Base-by-base conservation (phyloP, 768 basidiomycete genomes). In the Coprinopsis sp. region DNA sequence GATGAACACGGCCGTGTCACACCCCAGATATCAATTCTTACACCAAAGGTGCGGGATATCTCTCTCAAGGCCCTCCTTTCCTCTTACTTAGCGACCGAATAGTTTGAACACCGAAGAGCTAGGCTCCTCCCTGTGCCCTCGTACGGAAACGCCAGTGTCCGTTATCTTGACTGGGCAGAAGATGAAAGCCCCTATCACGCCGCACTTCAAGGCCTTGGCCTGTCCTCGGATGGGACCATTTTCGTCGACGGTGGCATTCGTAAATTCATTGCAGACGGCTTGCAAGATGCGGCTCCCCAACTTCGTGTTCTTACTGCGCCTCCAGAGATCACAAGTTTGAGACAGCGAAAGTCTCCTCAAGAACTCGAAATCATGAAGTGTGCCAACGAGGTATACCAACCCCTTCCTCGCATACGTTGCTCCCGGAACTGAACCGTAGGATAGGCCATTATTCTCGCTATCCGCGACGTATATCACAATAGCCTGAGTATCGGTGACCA, bases 361-460 rank as follows among this genome's bases (percentile, higher is more conserved):
- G 91, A 92, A 57, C 66, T 91, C 11, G 75, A 75, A 4, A 71
- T 92, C 40, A 60, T 95, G 57, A 79, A 72, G 54, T 92, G 87
- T 57, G 87, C 71, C 1, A 91, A 91, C 58, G 85, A 91, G 74
- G 88, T 91, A 33, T 28, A 58, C 52, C 6, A 11, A 27, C 21
- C 4, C 21, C 38, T 18, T 13, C 18, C 2, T 16, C 24, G 23
- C n/a, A 10, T 31, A 16, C 16, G 24, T 14, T 30, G 28, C 10
- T 21, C 44, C 29, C 33, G 6, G 16, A 10, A 36, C 33, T 29
- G 31, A 16, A 27, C 25, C 36, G 27, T 21, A 12, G 7, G 30
- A 6, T 55, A 92, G 89, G 83, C 76, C n/a, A 91, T 89, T 0
- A 56, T 92, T 4, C 72, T 90, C 13, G 79, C 86, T 5, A 84